These are phyloP conservation scores for Trifolium repens DNA, from an alignment of 306 rosid species.

Conservation along the genomic window DNA sequence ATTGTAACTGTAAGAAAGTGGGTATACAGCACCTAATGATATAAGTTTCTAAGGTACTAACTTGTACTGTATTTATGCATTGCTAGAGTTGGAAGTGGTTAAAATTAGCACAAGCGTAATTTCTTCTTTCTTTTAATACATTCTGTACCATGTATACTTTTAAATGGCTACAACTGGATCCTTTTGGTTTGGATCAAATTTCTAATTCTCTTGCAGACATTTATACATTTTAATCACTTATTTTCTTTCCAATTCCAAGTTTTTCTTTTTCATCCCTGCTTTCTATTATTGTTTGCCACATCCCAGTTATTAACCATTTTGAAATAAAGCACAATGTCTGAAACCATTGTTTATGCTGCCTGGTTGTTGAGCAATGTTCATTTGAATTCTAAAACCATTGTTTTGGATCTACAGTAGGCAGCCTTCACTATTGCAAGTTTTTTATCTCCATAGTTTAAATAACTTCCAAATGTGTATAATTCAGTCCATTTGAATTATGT, in stretches of 20 bases:
- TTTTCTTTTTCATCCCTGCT: not conserved
- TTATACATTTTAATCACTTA: conserved; percentile 1
- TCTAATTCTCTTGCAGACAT: not conserved
- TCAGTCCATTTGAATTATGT: conserved; percentile 10
- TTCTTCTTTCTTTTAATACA: not conserved
- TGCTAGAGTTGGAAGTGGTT: conserved; percentile 13
- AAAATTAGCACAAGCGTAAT: not conserved
- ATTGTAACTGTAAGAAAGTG: not conserved
- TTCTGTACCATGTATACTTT: not conserved
- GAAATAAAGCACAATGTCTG: not conserved
- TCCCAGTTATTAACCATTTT: conserved; percentile 6
- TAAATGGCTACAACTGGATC: not conserved
- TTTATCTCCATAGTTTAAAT: not conserved
- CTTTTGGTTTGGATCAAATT: not conserved
- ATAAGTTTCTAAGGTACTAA: not conserved
- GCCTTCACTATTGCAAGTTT: not conserved
- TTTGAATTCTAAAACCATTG: not conserved
- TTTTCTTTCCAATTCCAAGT: not conserved
- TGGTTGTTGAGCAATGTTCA: conserved; percentile 25
- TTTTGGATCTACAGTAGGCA: not conserved
- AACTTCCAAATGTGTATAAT: not conserved
- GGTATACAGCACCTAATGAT: not conserved
- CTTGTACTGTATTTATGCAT: conserved; percentile 3
- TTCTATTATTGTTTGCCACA: not conserved
- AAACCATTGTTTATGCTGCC: not conserved